phyloP scores from a whole-genome alignment of 129 eudicot species.

The Artemisia annua region DNA sequence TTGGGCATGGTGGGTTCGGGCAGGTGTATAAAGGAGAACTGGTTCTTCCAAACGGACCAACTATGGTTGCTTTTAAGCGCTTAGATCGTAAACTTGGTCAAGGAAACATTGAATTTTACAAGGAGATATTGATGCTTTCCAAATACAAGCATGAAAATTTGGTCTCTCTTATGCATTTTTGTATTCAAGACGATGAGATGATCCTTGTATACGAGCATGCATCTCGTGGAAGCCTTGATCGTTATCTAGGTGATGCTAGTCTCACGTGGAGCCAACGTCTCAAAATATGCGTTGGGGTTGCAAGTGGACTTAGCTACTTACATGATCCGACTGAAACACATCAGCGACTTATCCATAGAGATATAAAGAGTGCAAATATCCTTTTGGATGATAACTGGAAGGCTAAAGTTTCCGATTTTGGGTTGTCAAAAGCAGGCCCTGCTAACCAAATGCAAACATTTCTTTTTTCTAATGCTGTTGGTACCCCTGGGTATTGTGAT shows the following conservation, averaged over 20 bases:
- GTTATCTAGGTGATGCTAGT: too few relatives aligned
- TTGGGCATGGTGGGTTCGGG: constrained; percentile 3
- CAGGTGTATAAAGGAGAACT: constrained; percentile 9
- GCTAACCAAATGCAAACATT: constrained; percentile 12
- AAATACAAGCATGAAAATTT: constrained; percentile 3
- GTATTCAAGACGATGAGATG: not conserved
- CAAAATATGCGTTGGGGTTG: too few relatives aligned
- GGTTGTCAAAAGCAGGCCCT: constrained; percentile 36
- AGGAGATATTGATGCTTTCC: constrained; percentile 7
- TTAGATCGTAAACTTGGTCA: constrained; percentile 8
- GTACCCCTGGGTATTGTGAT: constrained; percentile 10
- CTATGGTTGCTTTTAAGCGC: not conserved
- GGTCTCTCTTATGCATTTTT: not conserved
- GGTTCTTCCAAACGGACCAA: not conserved
- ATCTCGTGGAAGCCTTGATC: too few relatives aligned
- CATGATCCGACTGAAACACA: too few relatives aligned
- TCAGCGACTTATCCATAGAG: too few relatives aligned
- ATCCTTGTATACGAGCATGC: not conserved
- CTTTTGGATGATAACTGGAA: constrained; percentile 32
- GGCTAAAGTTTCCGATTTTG: constrained; percentile 41
- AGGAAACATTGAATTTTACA: constrained; percentile 2
- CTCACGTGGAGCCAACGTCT: too few relatives aligned
- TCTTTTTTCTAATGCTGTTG: constrained; percentile 1
- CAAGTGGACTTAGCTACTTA: too few relatives aligned
- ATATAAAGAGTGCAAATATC: too few relatives aligned